These are phyloP conservation scores for Hemileccinum hortonii DNA, from an alignment of 1,284 basidiomycete genomes.

Conservation along the genomic window DNA sequence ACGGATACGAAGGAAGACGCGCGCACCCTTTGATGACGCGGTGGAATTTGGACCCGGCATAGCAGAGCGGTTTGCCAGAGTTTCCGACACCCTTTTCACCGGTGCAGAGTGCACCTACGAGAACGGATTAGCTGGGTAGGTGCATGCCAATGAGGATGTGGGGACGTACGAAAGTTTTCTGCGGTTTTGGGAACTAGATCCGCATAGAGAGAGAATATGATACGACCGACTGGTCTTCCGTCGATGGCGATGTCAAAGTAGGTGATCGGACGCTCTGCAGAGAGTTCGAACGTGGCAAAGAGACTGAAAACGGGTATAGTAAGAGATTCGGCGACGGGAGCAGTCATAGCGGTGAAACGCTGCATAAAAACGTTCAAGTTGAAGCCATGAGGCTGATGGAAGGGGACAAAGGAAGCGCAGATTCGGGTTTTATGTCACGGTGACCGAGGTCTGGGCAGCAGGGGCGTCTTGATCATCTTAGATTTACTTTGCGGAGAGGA, in stretches of 20 bases:
- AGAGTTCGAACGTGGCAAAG: constrained; percentile 17
- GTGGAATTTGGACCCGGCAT: constrained; percentile 84
- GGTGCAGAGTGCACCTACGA: constrained; percentile 78
- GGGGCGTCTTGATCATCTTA: no score
- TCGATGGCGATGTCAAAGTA: constrained; percentile 87
- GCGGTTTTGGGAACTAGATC: constrained; percentile 87
- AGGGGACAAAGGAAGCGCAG: no score
- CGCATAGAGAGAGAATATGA: constrained; percentile 74
- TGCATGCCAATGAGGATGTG: no score
- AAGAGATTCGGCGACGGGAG: no score
- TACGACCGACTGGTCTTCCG: constrained; percentile 61
- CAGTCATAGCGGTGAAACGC: no score
- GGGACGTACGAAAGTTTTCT: constrained; percentile 81
- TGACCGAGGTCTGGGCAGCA: no score
- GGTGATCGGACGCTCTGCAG: constrained; percentile 44
- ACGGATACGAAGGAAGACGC: constrained; percentile 14
- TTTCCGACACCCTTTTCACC: constrained; percentile 76
- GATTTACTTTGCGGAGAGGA: no score
- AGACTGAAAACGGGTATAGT: no score
- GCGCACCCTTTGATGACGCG: constrained; percentile 83
- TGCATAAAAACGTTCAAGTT: no score
- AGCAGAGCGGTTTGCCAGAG: constrained; percentile 63
- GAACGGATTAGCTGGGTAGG: neutral
- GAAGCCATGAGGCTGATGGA: no score
- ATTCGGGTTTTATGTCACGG: no score